Percentiles rank a stretch among this genome's conserved stretches.
These are phyloP conservation scores for Botryotinia calthae DNA, from an alignment of 2,329 filamentous ascomycete species.

Conservation along the genomic window DNA sequence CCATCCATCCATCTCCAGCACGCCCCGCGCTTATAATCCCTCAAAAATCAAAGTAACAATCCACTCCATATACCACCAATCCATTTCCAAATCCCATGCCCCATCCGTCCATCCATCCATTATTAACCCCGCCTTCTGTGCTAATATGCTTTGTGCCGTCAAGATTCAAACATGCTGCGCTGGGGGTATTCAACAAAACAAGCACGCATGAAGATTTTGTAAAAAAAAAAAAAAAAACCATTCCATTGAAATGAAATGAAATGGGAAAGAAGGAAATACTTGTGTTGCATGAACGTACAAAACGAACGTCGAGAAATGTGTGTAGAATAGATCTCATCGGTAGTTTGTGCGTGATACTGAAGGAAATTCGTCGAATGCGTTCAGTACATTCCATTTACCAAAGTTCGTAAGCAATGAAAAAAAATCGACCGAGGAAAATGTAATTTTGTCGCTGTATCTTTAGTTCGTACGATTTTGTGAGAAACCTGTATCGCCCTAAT, in stretches of 20 bases:
- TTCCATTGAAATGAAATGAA: conserved; percentile 8
- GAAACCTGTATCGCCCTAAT: not conserved
- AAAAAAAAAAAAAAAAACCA: not conserved
- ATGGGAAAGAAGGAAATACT: conserved; percentile 15
- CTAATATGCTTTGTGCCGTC: conserved; percentile 19
- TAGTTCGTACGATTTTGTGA: conserved; percentile 6
- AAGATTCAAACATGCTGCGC: conserved; percentile 22
- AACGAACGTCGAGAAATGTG: conserved; percentile 13
- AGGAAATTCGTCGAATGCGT: conserved; percentile 22
- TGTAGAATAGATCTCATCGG: conserved; percentile 10
- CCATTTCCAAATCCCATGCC: conserved; percentile 20
- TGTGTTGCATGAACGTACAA: conserved; percentile 11
- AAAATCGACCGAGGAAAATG: conserved; percentile 10
- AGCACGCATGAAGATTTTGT: conserved; percentile 19
- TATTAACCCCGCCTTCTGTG: conserved; percentile 19
- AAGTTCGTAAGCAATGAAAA: conserved; percentile 18
- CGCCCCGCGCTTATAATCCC: conserved; percentile 16
- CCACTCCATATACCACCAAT: conserved; percentile 7
- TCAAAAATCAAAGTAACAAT: conserved; percentile 11
- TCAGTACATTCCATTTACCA: conserved; percentile 7
- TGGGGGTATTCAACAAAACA: conserved; percentile 23
- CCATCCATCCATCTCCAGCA: conserved; percentile 4
- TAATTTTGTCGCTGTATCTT: conserved; percentile 5
- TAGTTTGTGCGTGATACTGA: conserved; percentile 8
- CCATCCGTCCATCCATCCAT: conserved; percentile 7